Conservation (phyloP, 2,329 filamentous ascomycete species). For the Diaporthe eres region DNA sequence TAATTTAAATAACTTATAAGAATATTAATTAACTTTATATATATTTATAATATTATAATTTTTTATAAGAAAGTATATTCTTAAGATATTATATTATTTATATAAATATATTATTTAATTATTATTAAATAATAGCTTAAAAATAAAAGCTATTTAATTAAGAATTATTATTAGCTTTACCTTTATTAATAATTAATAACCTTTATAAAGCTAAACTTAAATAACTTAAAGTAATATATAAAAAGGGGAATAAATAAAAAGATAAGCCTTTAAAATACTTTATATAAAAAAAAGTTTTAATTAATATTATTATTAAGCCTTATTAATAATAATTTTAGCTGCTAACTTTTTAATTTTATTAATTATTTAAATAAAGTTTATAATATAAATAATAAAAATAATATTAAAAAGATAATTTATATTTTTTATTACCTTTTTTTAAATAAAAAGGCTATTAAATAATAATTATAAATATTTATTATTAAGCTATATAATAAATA, state of each 20-base stretch:
- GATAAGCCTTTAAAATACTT: background rate
- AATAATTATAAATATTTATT: too few relatives aligned
- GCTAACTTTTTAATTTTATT: background rate
- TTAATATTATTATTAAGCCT: too few relatives aligned
- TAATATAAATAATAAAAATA: background rate
- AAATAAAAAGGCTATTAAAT: too few relatives aligned
- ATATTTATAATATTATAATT: background rate
- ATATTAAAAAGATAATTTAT: too few relatives aligned
- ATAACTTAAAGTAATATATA: background rate
- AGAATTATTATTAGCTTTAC: background rate
- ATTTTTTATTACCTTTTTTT: rapidly evolving
- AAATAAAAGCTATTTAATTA: background rate
- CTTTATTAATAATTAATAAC: background rate
- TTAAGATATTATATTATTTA: background rate
- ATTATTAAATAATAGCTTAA: background rate
- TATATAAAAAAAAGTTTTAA: too few relatives aligned
- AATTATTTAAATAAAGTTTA: background rate
- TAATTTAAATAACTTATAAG: background rate
- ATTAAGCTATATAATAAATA: too few relatives aligned
- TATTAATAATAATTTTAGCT: background rate
- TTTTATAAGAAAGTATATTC: background rate
- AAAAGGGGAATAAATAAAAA: background rate
- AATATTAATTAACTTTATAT: background rate
- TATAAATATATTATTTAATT: background rate
- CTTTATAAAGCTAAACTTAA: background rate